A percentile compares a stretch with the other conserved stretches of the same genome.
Evolutionary conservation across 2,329 filamentous ascomycete species (phyloP).

Genomic region (Colletotrichum sp.): DNA sequence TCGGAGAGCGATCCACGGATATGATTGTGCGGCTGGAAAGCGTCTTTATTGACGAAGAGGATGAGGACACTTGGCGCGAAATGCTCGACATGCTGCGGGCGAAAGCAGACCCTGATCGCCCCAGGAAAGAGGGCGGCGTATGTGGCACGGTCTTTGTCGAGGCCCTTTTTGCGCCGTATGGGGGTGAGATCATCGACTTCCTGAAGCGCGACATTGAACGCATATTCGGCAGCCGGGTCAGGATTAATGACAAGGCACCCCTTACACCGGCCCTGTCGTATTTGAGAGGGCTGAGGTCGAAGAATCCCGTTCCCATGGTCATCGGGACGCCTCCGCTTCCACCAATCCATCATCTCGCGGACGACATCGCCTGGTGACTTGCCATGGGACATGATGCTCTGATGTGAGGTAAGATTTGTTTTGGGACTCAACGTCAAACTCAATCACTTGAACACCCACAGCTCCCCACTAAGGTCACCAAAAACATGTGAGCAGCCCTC

Average conservation of each 20-base stretch:
- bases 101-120: not conserved
- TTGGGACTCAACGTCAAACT: not conserved
- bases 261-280: not conserved
- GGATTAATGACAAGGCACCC: not conserved
- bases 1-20: not conserved
- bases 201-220: not conserved
- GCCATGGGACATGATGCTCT: not conserved
- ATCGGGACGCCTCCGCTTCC: not conserved
- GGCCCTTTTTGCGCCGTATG: not conserved
- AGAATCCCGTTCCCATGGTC: not conserved
- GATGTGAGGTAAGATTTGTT: rapidly evolving
- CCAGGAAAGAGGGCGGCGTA: not conserved
- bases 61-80: not conserved
- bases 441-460: not conserved
- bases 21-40: not conserved
- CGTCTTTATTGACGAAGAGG: not conserved
- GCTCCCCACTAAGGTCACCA: not conserved
- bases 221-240: not conserved
- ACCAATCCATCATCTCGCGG: not conserved
- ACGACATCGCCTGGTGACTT: not conserved
- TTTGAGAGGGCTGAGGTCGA: not conserved
- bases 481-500: not conserved
- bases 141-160: not conserved
- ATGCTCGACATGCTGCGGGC: not conserved
- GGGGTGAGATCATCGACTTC: not conserved